These are phyloP conservation scores for Dicorynia guianensis DNA, from an alignment of 306 rosid species.

Conservation along the genomic window DNA sequence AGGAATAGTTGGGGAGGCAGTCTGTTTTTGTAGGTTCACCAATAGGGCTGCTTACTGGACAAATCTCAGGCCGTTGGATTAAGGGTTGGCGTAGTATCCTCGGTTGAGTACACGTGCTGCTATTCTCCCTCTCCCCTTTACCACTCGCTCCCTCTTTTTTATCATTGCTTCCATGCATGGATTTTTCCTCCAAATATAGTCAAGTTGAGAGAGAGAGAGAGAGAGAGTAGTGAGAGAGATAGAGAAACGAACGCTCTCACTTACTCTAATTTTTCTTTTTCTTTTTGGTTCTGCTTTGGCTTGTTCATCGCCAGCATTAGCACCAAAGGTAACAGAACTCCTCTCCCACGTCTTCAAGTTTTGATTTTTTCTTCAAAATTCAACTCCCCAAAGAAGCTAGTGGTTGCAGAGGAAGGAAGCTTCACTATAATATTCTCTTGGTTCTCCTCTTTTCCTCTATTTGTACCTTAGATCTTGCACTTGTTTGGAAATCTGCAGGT, in stretches of 20 bases:
- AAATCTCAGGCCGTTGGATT: conserved; percentile 59
- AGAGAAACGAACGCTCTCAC: conserved; percentile 64
- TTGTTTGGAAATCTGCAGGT: conserved; percentile 34
- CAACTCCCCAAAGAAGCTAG: conserved; percentile 54
- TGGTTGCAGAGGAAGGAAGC: conserved; percentile 35
- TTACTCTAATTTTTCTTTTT: conserved; percentile 44
- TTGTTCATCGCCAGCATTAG: conserved; percentile 63
- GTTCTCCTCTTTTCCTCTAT: conserved; percentile 36
- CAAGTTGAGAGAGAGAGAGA: conserved; percentile 51
- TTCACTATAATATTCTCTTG: conserved; percentile 42
- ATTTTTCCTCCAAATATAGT: conserved; percentile 88
- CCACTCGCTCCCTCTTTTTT: conserved; percentile 45
- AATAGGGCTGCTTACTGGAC: conserved; percentile 52
- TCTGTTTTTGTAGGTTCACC: conserved; percentile 56
- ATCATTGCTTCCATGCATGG: conserved; percentile 96
- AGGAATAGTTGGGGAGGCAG: conserved; percentile 74
- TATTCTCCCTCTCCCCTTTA: conserved; percentile 44
- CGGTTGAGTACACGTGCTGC: conserved; percentile 90
- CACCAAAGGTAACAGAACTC: conserved; percentile 53
- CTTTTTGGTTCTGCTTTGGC: conserved; percentile 33
- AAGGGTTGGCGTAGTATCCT: conserved; percentile 65
- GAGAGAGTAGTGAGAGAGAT: conserved; percentile 37
- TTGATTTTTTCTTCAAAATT: conserved; percentile 39
- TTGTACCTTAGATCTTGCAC: conserved; percentile 66
- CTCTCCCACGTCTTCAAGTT: conserved; percentile 34